These are phyloP conservation scores for Citrullus mucosospermus DNA, from an alignment of 306 rosid genomes.

Conservation along the genomic window DNA sequence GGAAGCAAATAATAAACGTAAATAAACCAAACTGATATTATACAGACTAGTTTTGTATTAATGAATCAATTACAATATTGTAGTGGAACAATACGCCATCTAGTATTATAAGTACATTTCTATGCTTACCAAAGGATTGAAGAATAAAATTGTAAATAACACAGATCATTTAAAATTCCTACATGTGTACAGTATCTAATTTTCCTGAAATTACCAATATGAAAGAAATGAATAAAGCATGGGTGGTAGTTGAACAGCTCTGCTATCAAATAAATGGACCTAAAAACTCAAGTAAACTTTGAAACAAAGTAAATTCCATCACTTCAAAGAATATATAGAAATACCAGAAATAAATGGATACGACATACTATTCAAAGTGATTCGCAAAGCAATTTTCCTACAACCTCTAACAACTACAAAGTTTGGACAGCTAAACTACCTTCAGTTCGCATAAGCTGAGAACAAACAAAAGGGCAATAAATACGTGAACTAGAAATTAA, in stretches of 20 bases:
- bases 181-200: neutral
- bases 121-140: neutral
- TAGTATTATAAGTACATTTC: neutral
- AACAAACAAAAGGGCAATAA: neutral
- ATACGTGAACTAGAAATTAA: neutral
- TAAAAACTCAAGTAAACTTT: neutral
- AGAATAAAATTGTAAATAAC: neutral
- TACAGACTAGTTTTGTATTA: neutral
- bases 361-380: neutral
- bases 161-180: neutral
- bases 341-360: neutral
- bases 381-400: neutral
- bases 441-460: neutral
- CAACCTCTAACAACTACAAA: neutral
- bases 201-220: neutral
- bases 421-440: neutral
- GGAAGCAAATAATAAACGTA: constrained; percentile 16
- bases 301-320: neutral
- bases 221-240: neutral
- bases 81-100: neutral
- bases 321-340: neutral
- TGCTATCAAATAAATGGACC: neutral
- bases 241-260: neutral
- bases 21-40: neutral
- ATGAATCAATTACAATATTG: neutral